Evolutionary conservation across 768 basidiomycete genomes (phyloP), one percentile per base, ranked within the genome.

Genomic region (Arthromyces matolae): DNA sequence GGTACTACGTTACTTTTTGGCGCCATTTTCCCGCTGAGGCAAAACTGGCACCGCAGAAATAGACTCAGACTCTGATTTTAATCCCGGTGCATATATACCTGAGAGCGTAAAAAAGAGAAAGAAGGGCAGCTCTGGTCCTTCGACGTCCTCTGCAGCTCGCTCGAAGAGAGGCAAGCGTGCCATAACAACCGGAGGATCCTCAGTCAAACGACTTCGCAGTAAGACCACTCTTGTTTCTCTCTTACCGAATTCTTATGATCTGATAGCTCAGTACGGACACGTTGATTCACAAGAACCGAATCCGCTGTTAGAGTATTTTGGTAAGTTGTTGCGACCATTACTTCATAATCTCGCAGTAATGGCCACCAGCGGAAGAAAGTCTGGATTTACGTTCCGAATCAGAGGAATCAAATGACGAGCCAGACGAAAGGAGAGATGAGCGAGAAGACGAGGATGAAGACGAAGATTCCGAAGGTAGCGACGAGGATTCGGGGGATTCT

Each of bases 321-420:
- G 80, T 76, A 49, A 24, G 71, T 33, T n/a, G 27, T n/a, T n/a
- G n/a, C n/a, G n/a, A n/a, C n/a, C 9, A 13, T 28, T 31, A 40
- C 12, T 23, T 43, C n/a, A 22, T 20, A 18, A 16, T 27, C 40
- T 37, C 18, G 43, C 16, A 32, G 31, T 12, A 33, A 20, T 41
- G 43, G 8, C 14, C 42, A 13, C 18, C 2, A 56, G 38, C 49
- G 71, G 75, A 62, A 6, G 57, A 67, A 48, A 68, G 74, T 35
- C 54, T 83, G 31, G 73, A 72, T 31, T 57, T 81, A 14, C 75
- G 78, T 24, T 80, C 80, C 22, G 80, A 72, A 18, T 77, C 75
- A 7, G 79, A 80, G 53, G 70, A 63, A 2, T 71, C 71, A 25
- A 56, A 64, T 9, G 53, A 61, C 6, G 61, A 59, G 27, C 45